Evolutionary conservation across 495 filamentous ascomycete species (phyloP).

Genomic region (Talaromyces liani): DNA sequence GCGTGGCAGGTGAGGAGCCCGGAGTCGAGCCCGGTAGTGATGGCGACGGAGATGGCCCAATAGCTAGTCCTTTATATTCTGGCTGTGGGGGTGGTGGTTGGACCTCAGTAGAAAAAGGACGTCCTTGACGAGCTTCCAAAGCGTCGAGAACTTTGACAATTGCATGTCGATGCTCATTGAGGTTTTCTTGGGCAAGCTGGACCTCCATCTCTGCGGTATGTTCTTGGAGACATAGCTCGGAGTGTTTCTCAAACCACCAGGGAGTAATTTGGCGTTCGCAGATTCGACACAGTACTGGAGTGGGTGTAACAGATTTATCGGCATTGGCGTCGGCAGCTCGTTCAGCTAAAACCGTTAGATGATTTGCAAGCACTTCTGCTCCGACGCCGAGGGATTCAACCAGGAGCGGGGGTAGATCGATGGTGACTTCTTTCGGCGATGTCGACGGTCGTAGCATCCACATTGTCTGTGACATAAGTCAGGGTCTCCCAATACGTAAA

Average conservation of each 20-base stretch:
- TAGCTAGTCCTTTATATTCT: conserved; percentile 86
- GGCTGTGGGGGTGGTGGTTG: conserved; percentile 46
- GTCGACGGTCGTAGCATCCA: conserved; percentile 98
- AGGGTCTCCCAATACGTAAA: neutral
- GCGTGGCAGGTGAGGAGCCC: conserved; percentile 63
- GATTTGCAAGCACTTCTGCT: conserved; percentile 88
- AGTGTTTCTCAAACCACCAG: conserved; percentile 99
- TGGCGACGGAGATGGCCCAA: conserved; percentile 59
- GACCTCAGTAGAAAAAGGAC: conserved; percentile 53
- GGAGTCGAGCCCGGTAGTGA: conserved; percentile 55
- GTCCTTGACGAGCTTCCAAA: conserved; percentile 72
- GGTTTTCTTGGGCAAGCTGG: conserved; percentile 83
- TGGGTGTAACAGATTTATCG: conserved; percentile 73
- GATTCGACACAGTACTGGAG: conserved; percentile 88
- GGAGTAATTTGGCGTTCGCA: conserved; percentile 97
- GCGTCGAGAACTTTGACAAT: conserved; percentile 94
- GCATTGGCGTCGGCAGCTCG: conserved; percentile 84
- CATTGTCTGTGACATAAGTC: conserved; percentile 66
- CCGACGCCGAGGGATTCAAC: conserved; percentile 92
- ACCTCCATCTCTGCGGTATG: conserved; percentile 97
- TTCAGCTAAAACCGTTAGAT: conserved; percentile 84
- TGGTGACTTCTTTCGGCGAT: conserved; percentile 82
- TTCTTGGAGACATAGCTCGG: conserved; percentile 90
- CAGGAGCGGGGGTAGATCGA: conserved; percentile 83
- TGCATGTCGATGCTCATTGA: conserved; percentile 90